A percentile compares a stretch with the other conserved stretches of the same genome.
These are phyloP conservation scores for Saccharomyces pastorianus DNA, from an alignment of 1,139 yeast species.

Conservation along the genomic window DNA sequence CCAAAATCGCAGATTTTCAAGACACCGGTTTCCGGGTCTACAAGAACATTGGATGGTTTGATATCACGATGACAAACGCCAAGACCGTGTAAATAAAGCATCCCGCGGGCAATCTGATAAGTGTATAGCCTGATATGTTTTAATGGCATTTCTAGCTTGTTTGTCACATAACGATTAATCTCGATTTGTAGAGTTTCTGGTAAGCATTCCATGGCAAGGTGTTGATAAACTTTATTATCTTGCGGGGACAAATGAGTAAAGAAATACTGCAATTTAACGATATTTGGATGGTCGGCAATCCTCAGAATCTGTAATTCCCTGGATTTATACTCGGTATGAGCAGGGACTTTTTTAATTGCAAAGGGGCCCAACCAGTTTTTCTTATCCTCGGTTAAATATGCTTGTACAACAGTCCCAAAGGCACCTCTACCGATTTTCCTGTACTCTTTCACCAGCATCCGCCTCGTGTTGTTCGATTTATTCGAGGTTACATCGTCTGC, in stretches of 20 bases:
- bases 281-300: conserved; percentile 70
- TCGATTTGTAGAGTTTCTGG: conserved; percentile 74
- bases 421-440: conserved; percentile 79
- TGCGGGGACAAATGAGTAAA: conserved; percentile 49
- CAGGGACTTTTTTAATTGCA: conserved; percentile 76
- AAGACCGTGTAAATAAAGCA: conserved; percentile 72
- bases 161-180: conserved; percentile 58
- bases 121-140: conserved; percentile 70
- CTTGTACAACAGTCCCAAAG: conserved; percentile 75
- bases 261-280: conserved; percentile 59
- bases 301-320: conserved; percentile 70
- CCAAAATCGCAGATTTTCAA: conserved; percentile 79
- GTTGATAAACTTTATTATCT: conserved; percentile 62
- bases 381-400: conserved; percentile 39
- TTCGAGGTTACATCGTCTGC: conserved; percentile 60
- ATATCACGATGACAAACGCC: conserved; percentile 78
- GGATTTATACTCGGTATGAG: conserved; percentile 75
- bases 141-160: conserved; percentile 57
- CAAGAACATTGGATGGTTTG: conserved; percentile 70
- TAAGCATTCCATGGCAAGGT: conserved; percentile 75
- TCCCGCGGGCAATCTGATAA: conserved; percentile 74
- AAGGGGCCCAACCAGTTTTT: conserved; percentile 64
- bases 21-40: conserved; percentile 58
- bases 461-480: conserved; percentile 42
- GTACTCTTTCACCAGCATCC: conserved; percentile 64